Percentiles rank a stretch among this genome's conserved stretches.
Conservation (phyloP, 192 early-diverging fungal species). For the Mortierella hygrophila region DNA sequence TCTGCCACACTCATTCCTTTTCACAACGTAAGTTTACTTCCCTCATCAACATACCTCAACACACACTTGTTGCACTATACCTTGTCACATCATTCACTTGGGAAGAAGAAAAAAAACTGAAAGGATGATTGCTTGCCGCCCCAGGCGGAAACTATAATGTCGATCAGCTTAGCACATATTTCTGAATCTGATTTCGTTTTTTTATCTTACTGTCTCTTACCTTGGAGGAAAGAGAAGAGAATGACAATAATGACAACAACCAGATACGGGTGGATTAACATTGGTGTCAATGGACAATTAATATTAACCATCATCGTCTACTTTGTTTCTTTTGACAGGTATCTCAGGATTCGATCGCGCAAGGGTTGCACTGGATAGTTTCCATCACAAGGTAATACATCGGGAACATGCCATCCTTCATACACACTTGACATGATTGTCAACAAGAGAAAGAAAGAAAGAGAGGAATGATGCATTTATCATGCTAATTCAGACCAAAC, state of each 20-base stretch:
- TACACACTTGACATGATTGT: neutral
- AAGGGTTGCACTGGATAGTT: neutral
- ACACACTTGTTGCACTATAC: neutral
- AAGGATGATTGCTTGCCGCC: conserved; percentile 38
- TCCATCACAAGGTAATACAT: conserved; percentile 6
- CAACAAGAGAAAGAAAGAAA: neutral
- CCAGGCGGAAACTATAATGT: conserved; percentile 34
- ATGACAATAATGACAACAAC: neutral
- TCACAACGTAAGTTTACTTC: conserved; percentile 2
- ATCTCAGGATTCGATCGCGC: neutral
- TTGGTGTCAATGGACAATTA: neutral
- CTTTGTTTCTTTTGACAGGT: neutral
- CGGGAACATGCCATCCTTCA: neutral
- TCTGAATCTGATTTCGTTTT: conserved; percentile 29
- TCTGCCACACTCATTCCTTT: neutral
- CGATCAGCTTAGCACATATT: conserved; percentile 39
- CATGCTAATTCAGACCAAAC: conserved; percentile 43
- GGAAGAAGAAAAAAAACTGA: conserved; percentile 4
- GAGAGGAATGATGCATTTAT: conserved; percentile 38
- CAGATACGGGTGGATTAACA: neutral
- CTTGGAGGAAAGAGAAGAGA: neutral
- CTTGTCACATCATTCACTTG: neutral
- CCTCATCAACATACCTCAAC: neutral
- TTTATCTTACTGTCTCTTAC: neutral
- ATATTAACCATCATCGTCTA: neutral